A percentile compares a stretch with the other conserved stretches of the same genome.
Conservation (phyloP, 2,329 filamentous ascomycete genomes). For the Penicillium sp. region DNA sequence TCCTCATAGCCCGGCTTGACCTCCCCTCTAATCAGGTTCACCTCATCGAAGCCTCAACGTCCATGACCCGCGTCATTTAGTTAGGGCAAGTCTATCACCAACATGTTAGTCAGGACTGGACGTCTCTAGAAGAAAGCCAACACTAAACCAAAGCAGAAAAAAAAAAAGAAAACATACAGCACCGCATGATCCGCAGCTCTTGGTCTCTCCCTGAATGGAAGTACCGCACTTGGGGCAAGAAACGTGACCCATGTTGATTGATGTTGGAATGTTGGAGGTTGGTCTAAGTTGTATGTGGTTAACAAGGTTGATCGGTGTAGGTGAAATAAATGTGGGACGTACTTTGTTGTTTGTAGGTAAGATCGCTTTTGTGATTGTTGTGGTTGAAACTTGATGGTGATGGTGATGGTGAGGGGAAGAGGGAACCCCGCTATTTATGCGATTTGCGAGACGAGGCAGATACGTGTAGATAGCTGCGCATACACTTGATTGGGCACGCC, state of each 20-base stretch:
- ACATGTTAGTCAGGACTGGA: background rate
- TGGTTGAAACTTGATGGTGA: background rate
- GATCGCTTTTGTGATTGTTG: background rate
- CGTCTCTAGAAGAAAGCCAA: background rate
- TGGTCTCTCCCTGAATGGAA: constrained; percentile 22
- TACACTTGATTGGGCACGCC: constrained; percentile 5
- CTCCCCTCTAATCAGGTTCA: background rate
- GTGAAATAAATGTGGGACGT: background rate
- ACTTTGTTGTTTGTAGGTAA: background rate
- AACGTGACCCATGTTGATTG: constrained; percentile 15
- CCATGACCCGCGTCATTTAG: background rate
- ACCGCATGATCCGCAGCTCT: constrained; percentile 27
- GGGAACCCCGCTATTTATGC: background rate
- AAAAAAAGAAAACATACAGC: constrained; percentile 17
- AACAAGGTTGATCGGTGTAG: background rate
- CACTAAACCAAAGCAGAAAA: background rate
- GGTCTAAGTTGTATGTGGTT: background rate
- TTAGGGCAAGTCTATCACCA: constrained; percentile 16
- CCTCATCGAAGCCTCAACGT: too few species aligned
- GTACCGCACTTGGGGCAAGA: constrained; percentile 26
- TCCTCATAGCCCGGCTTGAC: background rate
- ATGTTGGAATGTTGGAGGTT: background rate
- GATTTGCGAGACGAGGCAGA: background rate
- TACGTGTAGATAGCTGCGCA: background rate
- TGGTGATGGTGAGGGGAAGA: background rate